A percentile compares a stretch with the other conserved stretches of the same genome.
These are phyloP conservation scores for Didymosphaeria variabile DNA, from an alignment of 2,329 filamentous ascomycete species.

Conservation along the genomic window DNA sequence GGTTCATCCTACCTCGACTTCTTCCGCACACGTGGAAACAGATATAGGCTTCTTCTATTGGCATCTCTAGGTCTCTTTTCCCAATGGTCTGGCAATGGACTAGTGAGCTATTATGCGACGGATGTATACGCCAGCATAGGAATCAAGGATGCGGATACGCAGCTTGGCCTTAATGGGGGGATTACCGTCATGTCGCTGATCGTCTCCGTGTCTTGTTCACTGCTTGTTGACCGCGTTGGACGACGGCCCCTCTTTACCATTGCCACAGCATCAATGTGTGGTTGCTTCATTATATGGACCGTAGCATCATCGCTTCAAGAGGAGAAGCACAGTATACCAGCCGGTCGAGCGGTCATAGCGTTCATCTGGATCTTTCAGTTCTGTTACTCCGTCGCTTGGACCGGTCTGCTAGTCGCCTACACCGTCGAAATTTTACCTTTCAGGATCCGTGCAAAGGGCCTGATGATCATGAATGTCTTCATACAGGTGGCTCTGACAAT, in stretches of 20 bases:
- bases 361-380: conserved; percentile 40
- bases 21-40: conserved; percentile 69
- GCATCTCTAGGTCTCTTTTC: conserved; percentile 72
- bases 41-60: conserved; percentile 69
- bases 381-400: conserved; percentile 27
- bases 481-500: conserved; percentile 70
- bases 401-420: conserved; percentile 54
- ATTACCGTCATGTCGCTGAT: conserved; percentile 68
- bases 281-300: conserved; percentile 54
- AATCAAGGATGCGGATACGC: conserved; percentile 57
- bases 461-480: conserved; percentile 68
- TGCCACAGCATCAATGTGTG: conserved; percentile 52
- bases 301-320: conserved; percentile 57
- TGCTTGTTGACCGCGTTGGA: conserved; percentile 49
- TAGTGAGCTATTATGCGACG: conserved; percentile 74
- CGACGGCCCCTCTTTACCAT: conserved; percentile 43
- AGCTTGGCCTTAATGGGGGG: conserved; percentile 59
- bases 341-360: conserved; percentile 59
- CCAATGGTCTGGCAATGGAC: conserved; percentile 73
- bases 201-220: conserved; percentile 61
- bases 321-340: conserved; percentile 49
- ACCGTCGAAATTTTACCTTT: conserved; percentile 58
- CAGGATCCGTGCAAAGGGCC: conserved; percentile 56
- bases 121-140: conserved; percentile 69
- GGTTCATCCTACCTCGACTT: conserved; percentile 68